Conservation (phyloP, 139 green algal species). For the Coelastrella sp. region DNA sequence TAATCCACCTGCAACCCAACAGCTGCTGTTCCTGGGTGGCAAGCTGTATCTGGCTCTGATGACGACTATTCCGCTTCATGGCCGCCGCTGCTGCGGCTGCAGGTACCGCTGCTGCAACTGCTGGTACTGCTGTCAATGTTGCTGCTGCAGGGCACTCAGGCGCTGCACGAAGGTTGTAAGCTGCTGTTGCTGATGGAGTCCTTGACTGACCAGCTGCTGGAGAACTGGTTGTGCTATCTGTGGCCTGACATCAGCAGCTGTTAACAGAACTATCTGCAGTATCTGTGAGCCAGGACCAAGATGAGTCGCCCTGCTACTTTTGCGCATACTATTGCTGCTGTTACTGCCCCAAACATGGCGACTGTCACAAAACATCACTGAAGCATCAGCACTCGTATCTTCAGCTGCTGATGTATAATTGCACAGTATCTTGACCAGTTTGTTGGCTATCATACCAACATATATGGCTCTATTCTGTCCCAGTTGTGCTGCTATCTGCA, state of each 20-base stretch:
- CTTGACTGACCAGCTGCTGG: not conserved
- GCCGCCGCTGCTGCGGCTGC: conserved; percentile 14
- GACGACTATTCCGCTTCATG: too few relatives aligned
- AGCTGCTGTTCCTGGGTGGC: too few relatives aligned
- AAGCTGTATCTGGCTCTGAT: too few relatives aligned
- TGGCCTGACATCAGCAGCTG: not conserved
- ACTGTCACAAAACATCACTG: too few relatives aligned
- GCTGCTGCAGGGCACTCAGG: not conserved
- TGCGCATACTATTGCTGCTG: too few relatives aligned
- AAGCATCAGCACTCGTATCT: not conserved
- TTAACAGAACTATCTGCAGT: not conserved
- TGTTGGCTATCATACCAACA: not conserved
- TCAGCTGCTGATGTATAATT: not conserved
- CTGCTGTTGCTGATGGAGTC: not conserved
- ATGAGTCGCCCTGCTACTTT: too few relatives aligned
- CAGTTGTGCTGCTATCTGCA: not conserved
- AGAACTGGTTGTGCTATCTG: not conserved
- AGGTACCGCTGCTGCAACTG: not conserved
- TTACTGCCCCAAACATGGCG: too few relatives aligned
- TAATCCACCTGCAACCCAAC: too few relatives aligned
- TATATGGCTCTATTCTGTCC: not conserved
- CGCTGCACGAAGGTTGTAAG: not conserved
- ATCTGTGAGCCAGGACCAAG: not conserved
- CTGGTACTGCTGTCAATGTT: not conserved
- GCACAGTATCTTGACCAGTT: not conserved